A percentile compares a stretch with the other conserved stretches of the same genome.
Conservation (phyloP, 441 rosid genomes). For the Pelargonium fulgidum region DNA sequence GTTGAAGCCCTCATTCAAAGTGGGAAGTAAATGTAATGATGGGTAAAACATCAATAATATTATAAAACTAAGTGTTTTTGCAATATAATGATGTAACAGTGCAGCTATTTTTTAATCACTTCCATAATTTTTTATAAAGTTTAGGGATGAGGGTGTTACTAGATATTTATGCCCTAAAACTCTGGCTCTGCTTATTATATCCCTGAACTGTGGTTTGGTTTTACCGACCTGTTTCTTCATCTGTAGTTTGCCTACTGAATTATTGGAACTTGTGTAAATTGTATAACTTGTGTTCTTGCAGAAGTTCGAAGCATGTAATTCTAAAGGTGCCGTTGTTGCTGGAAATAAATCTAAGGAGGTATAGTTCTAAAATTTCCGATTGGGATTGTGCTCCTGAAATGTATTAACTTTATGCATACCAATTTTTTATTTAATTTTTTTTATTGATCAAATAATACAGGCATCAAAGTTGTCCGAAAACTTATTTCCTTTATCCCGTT, state of each 20-base stretch:
- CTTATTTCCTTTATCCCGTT: not conserved
- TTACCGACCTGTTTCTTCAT: not conserved
- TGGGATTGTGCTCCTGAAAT: not conserved
- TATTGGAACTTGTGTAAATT: slow-evolving; percentile 13
- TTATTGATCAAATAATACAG: not conserved
- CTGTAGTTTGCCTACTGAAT: slow-evolving; percentile 11
- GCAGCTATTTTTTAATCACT: not conserved
- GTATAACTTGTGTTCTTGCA: slow-evolving; percentile 27
- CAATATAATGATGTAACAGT: not conserved
- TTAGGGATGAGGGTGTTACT: not conserved
- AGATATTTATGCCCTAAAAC: not conserved
- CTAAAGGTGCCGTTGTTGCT: slow-evolving; percentile 59
- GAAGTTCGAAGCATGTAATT: slow-evolving; percentile 93
- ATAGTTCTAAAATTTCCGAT: slow-evolving; percentile 11
- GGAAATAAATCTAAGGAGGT: slow-evolving; percentile 88
- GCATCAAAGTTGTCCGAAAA: not conserved
- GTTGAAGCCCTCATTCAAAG: not conserved
- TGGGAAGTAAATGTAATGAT: not conserved
- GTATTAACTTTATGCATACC: not conserved
- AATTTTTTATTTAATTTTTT: not conserved
- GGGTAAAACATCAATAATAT: not conserved
- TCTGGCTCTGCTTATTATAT: not conserved
- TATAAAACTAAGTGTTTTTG: not conserved
- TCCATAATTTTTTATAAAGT: not conserved
- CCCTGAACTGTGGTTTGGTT: not conserved